Evolutionary conservation across 2,329 filamentous ascomycete genomes (phyloP).

Genomic region (Chaetothyriales sp.): DNA sequence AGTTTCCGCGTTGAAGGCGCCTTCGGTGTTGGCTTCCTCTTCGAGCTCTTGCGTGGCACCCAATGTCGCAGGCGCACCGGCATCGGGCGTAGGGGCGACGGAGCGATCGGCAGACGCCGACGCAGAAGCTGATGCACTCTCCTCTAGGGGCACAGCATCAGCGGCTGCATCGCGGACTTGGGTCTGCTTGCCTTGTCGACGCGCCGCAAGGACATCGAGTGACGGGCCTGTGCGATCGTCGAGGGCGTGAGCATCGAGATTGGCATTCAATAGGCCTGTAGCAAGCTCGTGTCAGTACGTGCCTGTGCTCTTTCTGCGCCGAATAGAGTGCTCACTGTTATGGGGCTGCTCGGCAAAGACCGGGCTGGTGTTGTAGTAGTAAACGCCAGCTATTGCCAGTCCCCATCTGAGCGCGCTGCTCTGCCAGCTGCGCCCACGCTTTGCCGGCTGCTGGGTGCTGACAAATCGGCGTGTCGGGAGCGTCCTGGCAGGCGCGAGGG

Average conservation of each 20-base stretch:
- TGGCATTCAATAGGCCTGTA: constrained; percentile 17
- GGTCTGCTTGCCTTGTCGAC: constrained; percentile 21
- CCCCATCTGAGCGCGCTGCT: constrained; percentile 59
- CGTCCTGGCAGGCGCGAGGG: constrained; percentile 8
- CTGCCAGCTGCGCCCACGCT: constrained; percentile 71
- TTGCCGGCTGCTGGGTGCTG: constrained; percentile 45
- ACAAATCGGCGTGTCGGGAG: constrained; percentile 33
- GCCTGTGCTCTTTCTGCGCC: not conserved
- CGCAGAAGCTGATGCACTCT: constrained; percentile 1
- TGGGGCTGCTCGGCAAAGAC: constrained; percentile 70
- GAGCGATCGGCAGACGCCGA: constrained; percentile 8
- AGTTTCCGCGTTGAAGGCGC: constrained; percentile 94
- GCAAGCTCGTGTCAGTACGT: constrained; percentile 3
- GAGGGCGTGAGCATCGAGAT: constrained; percentile 6
- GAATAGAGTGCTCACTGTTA: constrained; percentile 43
- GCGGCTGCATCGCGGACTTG: constrained; percentile 28
- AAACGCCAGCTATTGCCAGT: constrained; percentile 61
- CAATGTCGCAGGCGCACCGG: constrained; percentile 13
- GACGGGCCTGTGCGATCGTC: constrained; percentile 9
- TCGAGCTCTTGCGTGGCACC: constrained; percentile 46
- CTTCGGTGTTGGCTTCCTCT: constrained; percentile 71
- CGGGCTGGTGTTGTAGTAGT: constrained; percentile 86
- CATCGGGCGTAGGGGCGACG: constrained; percentile 7
- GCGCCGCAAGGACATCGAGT: constrained; percentile 14
- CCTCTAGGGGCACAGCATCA: constrained; percentile 11